Conservation (phyloP, 1,284 basidiomycete species). For the Sanghuangporus baumii region DNA sequence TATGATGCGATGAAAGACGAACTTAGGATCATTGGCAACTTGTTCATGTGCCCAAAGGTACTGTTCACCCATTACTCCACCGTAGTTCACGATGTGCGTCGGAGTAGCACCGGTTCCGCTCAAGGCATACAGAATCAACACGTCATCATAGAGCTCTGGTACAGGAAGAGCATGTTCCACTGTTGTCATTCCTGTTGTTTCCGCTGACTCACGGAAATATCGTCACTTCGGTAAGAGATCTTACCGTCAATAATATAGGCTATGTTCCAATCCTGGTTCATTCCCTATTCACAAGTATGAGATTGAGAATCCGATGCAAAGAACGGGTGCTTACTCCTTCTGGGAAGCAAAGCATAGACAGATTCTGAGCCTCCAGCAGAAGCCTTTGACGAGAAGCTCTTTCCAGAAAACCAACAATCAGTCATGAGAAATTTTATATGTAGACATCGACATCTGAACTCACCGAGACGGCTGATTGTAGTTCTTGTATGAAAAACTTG, state of each 20-base stretch:
- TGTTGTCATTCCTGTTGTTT: conserved; percentile 64
- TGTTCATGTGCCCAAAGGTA: conserved; percentile 60
- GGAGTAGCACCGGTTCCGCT: conserved; percentile 71
- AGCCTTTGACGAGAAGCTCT: conserved; percentile 67
- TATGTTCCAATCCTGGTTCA: conserved; percentile 72
- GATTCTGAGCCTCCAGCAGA: conserved; percentile 50
- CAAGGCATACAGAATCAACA: conserved; percentile 49
- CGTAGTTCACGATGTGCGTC: conserved; percentile 70
- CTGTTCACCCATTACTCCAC: conserved; percentile 61
- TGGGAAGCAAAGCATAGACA: conserved; percentile 66
- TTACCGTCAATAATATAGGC: conserved; percentile 70
- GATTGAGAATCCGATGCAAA: background rate
- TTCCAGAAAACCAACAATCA: conserved; percentile 3
- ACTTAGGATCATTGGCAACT: conserved; percentile 64
- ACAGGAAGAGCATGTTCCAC: conserved; percentile 68
- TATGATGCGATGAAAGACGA: conserved; percentile 18
- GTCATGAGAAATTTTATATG: background rate
- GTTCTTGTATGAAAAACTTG: conserved; percentile 70
- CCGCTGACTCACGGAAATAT: background rate
- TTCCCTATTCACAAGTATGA: conserved; percentile 36
- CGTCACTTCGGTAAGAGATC: background rate
- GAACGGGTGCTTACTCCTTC: conserved; percentile 44
- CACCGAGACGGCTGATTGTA: conserved; percentile 64
- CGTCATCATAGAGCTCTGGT: conserved; percentile 61
- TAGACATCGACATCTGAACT: conserved; percentile 14